Base-by-base conservation (phyloP, 495 filamentous ascomycete genomes). In the Hypoxylon intermedium region DNA sequence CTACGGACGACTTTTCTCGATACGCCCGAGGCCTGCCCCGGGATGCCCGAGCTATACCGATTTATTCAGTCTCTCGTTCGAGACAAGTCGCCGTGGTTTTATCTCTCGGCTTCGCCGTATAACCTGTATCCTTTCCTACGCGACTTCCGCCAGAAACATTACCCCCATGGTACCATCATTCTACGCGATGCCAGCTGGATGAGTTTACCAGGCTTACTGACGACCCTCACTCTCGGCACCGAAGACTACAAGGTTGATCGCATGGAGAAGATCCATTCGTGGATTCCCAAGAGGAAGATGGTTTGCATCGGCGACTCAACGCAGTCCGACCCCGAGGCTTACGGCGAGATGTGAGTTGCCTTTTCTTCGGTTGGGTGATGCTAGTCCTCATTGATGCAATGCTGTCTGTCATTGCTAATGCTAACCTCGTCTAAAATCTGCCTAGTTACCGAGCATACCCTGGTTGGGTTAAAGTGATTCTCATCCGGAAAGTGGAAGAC, bases 81-180 rank as follows among this genome's bases (percentile, higher is more conserved):
- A 3, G 53, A 80, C 3, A 70, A 75, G 2, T 87, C 93, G 7
- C 81, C 90, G 1, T 97, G 88, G 83, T 96, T 94, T 74, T 98
- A 98, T 74, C 84, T 98, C 44, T 95, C 91, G 3, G 93, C 93
- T 1, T 96, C 91, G 2, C 93, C 93, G 0, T 96, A 97, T 78
- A 97, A 96, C 60, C 83, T 98, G 2, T 96, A 96, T 72, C 86
- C 89, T 1, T 95, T 96, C 76, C 83, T 97, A n/a, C 84, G 79
- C 55, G 64, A 76, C 0, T 91, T 98, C 78, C 75, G 90, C 0
- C 74, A 87, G 49, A 63, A 77, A 12, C 71, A 91, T 71, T 98
- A 88, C 70, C 87, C 83, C 0, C 84, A 81, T 0, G 93, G 93
- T 16, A 91, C 91, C 21, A 75, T 96, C 50, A 82, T 97, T 13